A percentile compares a stretch with the other conserved stretches of the same genome.
phyloP scores from a whole-genome alignment of 1,284 basidiomycete genomes.

The Pseudozyma hubeiensis region DNA sequence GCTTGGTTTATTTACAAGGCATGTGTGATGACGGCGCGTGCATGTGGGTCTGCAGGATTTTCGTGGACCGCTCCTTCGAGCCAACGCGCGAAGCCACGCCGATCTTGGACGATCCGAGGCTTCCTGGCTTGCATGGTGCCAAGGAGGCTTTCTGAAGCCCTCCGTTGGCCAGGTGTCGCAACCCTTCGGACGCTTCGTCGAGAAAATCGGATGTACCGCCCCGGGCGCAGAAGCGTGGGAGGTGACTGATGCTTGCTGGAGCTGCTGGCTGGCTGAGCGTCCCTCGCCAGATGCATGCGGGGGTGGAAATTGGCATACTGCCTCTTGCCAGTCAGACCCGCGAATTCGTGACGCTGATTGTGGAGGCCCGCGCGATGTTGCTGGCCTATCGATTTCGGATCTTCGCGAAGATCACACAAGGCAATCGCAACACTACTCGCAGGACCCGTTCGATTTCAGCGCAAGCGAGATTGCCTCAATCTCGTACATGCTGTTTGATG shows the following conservation, averaged over 20 bases:
- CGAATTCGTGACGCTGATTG: conserved; percentile 2
- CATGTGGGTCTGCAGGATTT: conserved; percentile 2
- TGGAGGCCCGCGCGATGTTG: conserved; percentile 24
- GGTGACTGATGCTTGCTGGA: no score
- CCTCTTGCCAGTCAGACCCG: background rate
- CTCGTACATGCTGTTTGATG: no score
- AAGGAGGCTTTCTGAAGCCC: no score
- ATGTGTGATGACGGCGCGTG: conserved; percentile 18
- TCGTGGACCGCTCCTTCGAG: background rate
- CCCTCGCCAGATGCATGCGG: background rate
- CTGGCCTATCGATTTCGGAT: conserved; percentile 34
- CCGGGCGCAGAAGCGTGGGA: no score
- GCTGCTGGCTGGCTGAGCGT: background rate
- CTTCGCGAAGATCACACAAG: conserved; percentile 30
- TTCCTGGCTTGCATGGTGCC: no score
- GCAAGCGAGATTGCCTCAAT: conserved; percentile 3
- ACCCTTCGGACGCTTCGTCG: no score
- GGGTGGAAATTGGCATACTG: conserved; percentile 1
- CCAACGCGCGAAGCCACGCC: background rate
- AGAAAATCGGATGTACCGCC: no score
- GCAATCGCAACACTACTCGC: background rate
- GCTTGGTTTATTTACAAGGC: no score
- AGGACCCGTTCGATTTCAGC: background rate
- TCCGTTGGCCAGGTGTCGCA: no score
- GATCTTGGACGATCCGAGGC: no score